phyloP scores from a whole-genome alignment of 192 early-diverging fungal genomes.

The Umbelopsis vinacea region DNA sequence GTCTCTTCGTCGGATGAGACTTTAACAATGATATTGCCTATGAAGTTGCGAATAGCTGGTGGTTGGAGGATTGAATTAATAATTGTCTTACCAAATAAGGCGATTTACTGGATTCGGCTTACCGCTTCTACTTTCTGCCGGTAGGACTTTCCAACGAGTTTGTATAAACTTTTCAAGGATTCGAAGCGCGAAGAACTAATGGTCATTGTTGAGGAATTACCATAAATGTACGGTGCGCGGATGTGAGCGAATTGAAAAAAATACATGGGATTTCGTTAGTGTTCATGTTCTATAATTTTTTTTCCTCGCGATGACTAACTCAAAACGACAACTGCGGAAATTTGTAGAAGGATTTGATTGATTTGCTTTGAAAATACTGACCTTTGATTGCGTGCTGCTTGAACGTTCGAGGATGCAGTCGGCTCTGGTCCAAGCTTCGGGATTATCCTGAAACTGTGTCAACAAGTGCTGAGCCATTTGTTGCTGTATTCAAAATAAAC shows the following conservation, averaged over 20 bases:
- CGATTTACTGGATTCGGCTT: slow-evolving; percentile 10
- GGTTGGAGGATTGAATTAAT: slow-evolving; percentile 13
- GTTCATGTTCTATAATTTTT: not conserved
- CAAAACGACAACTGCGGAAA: not conserved
- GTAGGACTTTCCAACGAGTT: slow-evolving; percentile 94
- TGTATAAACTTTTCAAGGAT: slow-evolving; percentile 93
- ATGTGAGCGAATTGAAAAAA: not conserved
- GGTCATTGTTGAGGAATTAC: not conserved
- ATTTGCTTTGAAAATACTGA: too few relatives aligned
- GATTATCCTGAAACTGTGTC: slow-evolving; percentile 90
- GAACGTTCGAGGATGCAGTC: slow-evolving; percentile 87
- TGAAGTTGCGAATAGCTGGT: slow-evolving; percentile 89
- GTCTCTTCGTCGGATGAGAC: slow-evolving; percentile 83
- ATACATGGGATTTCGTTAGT: too few relatives aligned
- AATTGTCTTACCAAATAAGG: slow-evolving; percentile 23
- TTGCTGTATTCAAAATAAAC: slow-evolving; percentile 58
- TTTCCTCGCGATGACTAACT: not conserved
- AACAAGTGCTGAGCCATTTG: slow-evolving; percentile 79
- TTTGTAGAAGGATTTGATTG: too few relatives aligned
- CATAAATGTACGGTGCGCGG: not conserved
- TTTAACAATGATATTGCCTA: slow-evolving; percentile 86
- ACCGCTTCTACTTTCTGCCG: slow-evolving; percentile 76
- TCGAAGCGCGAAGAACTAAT: slow-evolving; percentile 88
- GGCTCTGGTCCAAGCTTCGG: slow-evolving; percentile 90
- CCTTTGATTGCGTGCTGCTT: slow-evolving; percentile 77